These are phyloP conservation scores for Lentinula sp. DNA, from an alignment of 768 basidiomycete genomes.

Conservation along the genomic window DNA sequence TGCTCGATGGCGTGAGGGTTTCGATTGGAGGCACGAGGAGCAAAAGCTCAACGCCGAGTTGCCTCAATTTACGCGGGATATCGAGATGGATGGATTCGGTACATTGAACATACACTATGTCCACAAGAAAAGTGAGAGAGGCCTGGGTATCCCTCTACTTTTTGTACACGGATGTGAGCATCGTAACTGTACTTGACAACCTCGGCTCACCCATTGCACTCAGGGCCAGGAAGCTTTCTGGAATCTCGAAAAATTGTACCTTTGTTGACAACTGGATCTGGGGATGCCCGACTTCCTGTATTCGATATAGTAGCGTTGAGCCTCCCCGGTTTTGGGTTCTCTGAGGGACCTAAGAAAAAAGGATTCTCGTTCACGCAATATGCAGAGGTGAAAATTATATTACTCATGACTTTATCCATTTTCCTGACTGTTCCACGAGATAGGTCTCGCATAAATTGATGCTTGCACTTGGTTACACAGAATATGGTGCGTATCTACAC, in stretches of 20 bases:
- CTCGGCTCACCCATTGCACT: not conserved
- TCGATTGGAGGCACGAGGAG: constrained; percentile 1
- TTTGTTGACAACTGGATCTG: constrained; percentile 25
- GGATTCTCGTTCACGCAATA: constrained; percentile 31
- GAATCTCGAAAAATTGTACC: constrained; percentile 37
- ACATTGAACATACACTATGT: constrained; percentile 22
- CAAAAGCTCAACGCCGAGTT: constrained; percentile 20
- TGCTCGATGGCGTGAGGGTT: constrained; percentile 1
- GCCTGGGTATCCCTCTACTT: constrained; percentile 5
- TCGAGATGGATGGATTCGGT: constrained; percentile 12
- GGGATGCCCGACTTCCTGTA: constrained; percentile 25
- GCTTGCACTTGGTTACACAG: constrained; percentile 24
- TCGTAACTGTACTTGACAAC: not conserved
- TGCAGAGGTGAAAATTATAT: constrained; percentile 21
- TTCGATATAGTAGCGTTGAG: constrained; percentile 43
- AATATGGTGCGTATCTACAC: constrained; percentile 19
- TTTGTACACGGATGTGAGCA: constrained; percentile 3
- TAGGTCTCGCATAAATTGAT: constrained; percentile 24
- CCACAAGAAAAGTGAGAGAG: constrained; percentile 20
- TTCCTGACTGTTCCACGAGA: too few relatives aligned
- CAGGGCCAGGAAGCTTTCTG: constrained; percentile 40
- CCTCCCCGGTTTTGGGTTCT: constrained; percentile 40
- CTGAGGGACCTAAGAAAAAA: constrained; percentile 32
- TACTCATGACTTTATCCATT: not conserved
- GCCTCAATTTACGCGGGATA: constrained; percentile 8